Conservation (phyloP, 306 rosid species). For the Vicia sativa region DNA sequence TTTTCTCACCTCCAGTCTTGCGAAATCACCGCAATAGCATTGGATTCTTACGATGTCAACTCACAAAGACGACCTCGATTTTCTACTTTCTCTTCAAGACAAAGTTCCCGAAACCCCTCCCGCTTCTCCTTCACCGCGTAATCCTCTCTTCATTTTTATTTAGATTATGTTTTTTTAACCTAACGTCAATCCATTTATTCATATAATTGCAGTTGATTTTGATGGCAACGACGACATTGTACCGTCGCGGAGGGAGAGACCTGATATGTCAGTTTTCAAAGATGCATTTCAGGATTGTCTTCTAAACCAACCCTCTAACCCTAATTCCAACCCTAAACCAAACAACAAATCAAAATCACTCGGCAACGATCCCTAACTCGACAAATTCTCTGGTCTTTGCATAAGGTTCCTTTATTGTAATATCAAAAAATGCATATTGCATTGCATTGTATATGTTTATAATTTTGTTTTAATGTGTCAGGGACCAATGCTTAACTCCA, state of each 20-base stretch:
- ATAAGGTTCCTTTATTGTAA: constrained; percentile 54
- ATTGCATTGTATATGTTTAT: background rate
- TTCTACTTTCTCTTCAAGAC: constrained; percentile 89
- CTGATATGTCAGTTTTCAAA: constrained; percentile 82
- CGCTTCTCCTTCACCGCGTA: constrained; percentile 59
- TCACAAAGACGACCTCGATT: constrained; percentile 67
- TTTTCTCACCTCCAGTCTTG: no score
- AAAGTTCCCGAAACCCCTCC: constrained; percentile 86
- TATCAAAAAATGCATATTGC: background rate
- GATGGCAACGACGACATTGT: constrained; percentile 38
- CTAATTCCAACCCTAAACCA: constrained; percentile 25
- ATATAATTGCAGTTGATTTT: background rate
- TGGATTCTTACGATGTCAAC: no score
- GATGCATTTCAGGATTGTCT: constrained; percentile 81
- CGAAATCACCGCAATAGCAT: no score
- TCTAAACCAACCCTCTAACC: constrained; percentile 44
- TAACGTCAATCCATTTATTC: constrained; percentile 6
- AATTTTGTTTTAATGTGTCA: constrained; percentile 28
- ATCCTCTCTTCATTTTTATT: background rate
- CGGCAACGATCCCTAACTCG: constrained; percentile 50
- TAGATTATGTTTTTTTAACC: background rate
- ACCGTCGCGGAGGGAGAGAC: constrained; percentile 39
- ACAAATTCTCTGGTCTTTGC: constrained; percentile 80
- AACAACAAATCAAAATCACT: constrained; percentile 32
- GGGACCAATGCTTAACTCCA: constrained; percentile 65